Evolutionary conservation across 768 basidiomycete genomes (phyloP), one percentile per base, ranked within the genome.

Genomic region (Amylocystis lapponica): DNA sequence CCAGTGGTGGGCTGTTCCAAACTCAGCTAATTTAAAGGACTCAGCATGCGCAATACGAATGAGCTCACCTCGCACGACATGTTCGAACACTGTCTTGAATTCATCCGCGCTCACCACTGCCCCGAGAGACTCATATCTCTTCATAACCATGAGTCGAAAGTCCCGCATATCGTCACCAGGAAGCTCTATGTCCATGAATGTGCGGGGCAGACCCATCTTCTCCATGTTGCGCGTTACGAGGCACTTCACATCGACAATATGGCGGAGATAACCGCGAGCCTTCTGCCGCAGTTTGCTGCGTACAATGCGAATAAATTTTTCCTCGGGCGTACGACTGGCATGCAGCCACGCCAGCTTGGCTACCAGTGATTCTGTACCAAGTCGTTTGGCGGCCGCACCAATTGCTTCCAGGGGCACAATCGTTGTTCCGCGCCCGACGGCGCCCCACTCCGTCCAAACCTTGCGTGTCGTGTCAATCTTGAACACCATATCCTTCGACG

Each of bases 1-100:
- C 35, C 41, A 42, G 27, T 36, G 26, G 41, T 54, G 52, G 9
- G 41, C 52, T 54, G 36, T 21, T 25, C 2, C 13, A 38, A 29
- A 4, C 21, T 27, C n/a, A 13, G 11, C 11, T 21, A 8, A 9
- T 16, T 13, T 2, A n/a, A n/a, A n/a, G n/a, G n/a, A n/a, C n/a
- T n/a, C n/a, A n/a, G n/a, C n/a, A 7, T 29, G n/a, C 25, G n/a
- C 11, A 35, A 35, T 35, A 9, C 19, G 19, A 17, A 35, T 9
- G 10, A 17, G 23, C 10, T 27, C 26, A 46, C 45, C 38, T 19
- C 40, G 20, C 16, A 46, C 36, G 3, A 41, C 45, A 26, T 41
- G 39, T 10, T 22, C 4, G 32, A 46, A 46, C 5, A 40, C 26
- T 5, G 12, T 25, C 10, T 40, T 21, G 29, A 46, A 46, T 21